Evolutionary conservation across 2,329 filamentous ascomycete genomes (phyloP), one percentile per base, ranked within the genome.

Genomic region (Arachnomyces sp.): DNA sequence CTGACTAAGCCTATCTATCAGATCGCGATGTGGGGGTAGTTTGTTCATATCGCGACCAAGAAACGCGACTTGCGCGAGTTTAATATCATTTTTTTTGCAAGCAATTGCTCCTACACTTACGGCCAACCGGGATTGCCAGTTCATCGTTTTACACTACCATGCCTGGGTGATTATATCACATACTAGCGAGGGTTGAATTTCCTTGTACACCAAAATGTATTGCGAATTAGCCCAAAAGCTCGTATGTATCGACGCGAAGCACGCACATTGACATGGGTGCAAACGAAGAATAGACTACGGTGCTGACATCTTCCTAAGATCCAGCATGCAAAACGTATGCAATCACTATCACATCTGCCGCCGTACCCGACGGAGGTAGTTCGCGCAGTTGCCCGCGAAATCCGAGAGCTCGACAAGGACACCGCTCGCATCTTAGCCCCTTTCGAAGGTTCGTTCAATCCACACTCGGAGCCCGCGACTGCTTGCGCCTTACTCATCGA

Each of bases 291-390:
- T 9, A 9, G 21, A 9, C 5, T 25, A 9, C 5, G 18, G 25
- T 28, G 16, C 42, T 36, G 33, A 42, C 34, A 34, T 30, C 39
- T 14, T 25, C 9, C 18, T 31, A 48, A 95, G 86, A 89, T 93
- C 53, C 84, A 90, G 71, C 86, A 96, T 72, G 92, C 92, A 61
- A 96, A 96, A 74, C 80, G 92, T 59, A 94, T 86, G 13, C 87
- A 92, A 64, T 84, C 86, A 49, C 78, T 98, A 41, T 70, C 81
- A 25, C 80, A 93, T 60, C 77, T 98, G 2, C 92, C 92, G 1
- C 82, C 88, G 3, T 96, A 96, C 61, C 88, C 94, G 64, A 83
- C 88, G 18, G 92, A 96, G 58, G 76, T 93, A 33, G 86, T 96
- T 40, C 88, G 89, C 42, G 78, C 80, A 14, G 84, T 94, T 36